A percentile compares a stretch with the other conserved stretches of the same genome.
phyloP scores from a whole-genome alignment of 2,329 filamentous ascomycete genomes.

The Penicillium verrucosum region DNA sequence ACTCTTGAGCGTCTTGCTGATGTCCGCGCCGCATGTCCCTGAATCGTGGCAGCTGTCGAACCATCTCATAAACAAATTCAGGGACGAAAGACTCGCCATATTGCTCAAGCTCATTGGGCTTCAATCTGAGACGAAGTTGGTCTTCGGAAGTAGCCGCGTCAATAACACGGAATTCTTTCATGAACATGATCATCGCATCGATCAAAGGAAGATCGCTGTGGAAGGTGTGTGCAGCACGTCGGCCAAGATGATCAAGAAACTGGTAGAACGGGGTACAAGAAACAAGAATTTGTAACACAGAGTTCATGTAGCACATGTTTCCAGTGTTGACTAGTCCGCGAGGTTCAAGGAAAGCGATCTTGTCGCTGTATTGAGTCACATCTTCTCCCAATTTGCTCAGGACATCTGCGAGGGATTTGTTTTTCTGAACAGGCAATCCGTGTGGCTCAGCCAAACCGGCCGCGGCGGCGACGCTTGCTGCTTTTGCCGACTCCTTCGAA shows the following conservation, averaged over 20 bases:
- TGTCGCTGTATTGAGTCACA: slow-evolving; percentile 54
- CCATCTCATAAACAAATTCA: slow-evolving; percentile 92
- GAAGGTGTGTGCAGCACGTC: slow-evolving; percentile 82
- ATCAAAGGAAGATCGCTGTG: slow-evolving; percentile 92
- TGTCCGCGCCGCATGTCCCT: slow-evolving; percentile 91
- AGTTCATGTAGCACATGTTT: slow-evolving; percentile 99
- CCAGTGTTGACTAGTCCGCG: slow-evolving; percentile 93
- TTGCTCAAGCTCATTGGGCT: slow-evolving; percentile 78
- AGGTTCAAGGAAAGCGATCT: slow-evolving; percentile 82
- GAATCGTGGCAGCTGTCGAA: slow-evolving; percentile 81
- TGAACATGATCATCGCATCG: slow-evolving; percentile 96
- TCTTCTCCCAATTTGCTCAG: slow-evolving; percentile 70
- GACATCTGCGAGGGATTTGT: slow-evolving; percentile 69
- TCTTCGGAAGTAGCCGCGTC: slow-evolving; percentile 73
- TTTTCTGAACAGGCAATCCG: slow-evolving; percentile 48
- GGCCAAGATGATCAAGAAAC: slow-evolving; percentile 82
- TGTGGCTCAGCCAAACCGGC: slow-evolving; percentile 33
- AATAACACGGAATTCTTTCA: slow-evolving; percentile 85
- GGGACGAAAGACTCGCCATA: slow-evolving; percentile 90
- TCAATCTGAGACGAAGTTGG: slow-evolving; percentile 69
- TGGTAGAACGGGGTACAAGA: slow-evolving; percentile 94
- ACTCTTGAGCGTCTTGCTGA: slow-evolving; percentile 97
- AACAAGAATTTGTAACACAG: slow-evolving; percentile 91
- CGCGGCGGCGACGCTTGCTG: slow-evolving; percentile 27
- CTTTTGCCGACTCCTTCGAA: slow-evolving; percentile 42